Evolutionary conservation across 306 rosid genomes (phyloP), one percentile per base, ranked within the genome.

Genomic region (Ammopiptanthus mongolicus): DNA sequence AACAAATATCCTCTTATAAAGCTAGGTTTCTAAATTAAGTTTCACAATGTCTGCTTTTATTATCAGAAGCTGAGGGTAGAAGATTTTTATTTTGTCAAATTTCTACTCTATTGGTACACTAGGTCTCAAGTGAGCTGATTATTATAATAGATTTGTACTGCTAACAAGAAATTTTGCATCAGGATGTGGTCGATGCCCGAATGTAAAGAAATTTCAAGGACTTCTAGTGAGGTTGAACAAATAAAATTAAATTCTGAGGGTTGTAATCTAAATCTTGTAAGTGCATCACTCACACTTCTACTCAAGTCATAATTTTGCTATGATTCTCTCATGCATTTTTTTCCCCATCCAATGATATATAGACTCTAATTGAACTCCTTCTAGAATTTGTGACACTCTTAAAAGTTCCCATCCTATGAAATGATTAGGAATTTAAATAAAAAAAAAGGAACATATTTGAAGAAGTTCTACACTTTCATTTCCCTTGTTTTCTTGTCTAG

Each of bases 141-240:
- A 15, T 73, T 51, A 64, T 67, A 22, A 51, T 25, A 65, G 47
- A 52, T 65, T 23, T 33, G 63, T 47, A 74, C 63, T 77, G 71
- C 66, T 79, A 65, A 74, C 67, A 58, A 51, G 53, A 19, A 64
- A 17, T 51, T 65, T 63, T 79, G 65, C 58, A 41, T 73, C 96
- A 94, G 97, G 92, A 86, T 91, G 84, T 87, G 88, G 93, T 83
- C 69, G 41, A 51, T 85, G 76, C 86, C 91, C 52, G 90, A 84
- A 75, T 77, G 77, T 80, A 79, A 65, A 69, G 87, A 80, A 62
- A 70, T 80, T 68, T 65, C 87, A 74, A 81, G 83, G 82, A 76
- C 85, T 21, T 78, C 82, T 73, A 59, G 71, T 34, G 86, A 85
- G 63, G 61, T 80, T 69, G 79, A 87, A 71, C 69, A 12, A 19